Conservation (phyloP, 164 flowering plant genomes). For the Piper betle region DNA sequence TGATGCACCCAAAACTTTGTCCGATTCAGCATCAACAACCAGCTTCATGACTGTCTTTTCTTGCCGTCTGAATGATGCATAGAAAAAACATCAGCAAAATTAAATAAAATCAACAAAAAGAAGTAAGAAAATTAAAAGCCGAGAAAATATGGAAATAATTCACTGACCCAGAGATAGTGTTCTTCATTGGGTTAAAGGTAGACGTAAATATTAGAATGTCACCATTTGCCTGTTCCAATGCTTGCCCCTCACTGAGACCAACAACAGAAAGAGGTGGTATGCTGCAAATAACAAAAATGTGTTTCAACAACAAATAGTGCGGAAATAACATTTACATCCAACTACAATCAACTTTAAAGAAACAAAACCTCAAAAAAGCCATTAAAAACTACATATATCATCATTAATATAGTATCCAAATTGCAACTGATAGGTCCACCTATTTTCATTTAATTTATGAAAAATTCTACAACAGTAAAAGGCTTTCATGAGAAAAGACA, state of each 20-base stretch:
- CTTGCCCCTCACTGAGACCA: conserved; percentile 85
- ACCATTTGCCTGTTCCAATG: conserved; percentile 66
- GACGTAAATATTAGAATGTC: conserved; percentile 79
- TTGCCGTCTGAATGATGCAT: conserved; percentile 45
- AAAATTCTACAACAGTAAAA: too few species aligned
- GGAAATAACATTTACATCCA: not conserved
- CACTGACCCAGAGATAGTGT: conserved; percentile 80
- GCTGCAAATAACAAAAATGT: conserved; percentile 28
- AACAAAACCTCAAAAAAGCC: too few species aligned
- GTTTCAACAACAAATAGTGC: not conserved
- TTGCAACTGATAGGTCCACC: too few species aligned
- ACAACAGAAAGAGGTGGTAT: conserved; percentile 95
- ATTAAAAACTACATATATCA: not conserved
- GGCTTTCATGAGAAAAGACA: too few species aligned
- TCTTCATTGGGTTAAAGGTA: conserved; percentile 93
- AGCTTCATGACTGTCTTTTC: conserved; percentile 92
- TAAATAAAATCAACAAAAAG: not conserved
- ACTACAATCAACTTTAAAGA: not conserved
- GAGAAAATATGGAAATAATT: not conserved
- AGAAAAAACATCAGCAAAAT: not conserved
- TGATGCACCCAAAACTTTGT: conserved; percentile 89
- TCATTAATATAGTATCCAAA: not conserved
- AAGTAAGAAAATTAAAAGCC: not conserved
- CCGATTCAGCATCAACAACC: conserved; percentile 75
- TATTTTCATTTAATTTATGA: too few species aligned